phyloP scores from a whole-genome alignment of 208 protist species.

The Trypanosoma theileri region DNA sequence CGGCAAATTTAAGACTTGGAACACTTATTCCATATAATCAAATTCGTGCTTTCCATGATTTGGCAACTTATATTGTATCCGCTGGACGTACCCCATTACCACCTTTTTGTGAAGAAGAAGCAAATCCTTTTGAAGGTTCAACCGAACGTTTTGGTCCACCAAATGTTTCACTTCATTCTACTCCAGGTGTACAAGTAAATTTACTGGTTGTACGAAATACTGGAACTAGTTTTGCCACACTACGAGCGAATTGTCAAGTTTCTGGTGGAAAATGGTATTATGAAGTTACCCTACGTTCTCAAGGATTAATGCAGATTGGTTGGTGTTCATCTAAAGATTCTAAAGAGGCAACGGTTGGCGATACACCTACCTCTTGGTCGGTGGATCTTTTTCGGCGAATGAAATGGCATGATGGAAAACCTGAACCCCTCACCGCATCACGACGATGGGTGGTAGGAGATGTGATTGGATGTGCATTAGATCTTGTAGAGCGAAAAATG shows the following conservation, averaged over 20 bases:
- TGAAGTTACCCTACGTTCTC: conserved; percentile 85
- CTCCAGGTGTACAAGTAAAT: conserved; percentile 68
- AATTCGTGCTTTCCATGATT: conserved; percentile 84
- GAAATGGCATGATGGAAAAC: conserved; percentile 84
- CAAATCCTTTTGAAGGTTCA: conserved; percentile 79
- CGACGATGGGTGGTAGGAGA: conserved; percentile 82
- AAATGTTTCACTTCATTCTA: conserved; percentile 81
- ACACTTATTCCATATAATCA: conserved; percentile 88
- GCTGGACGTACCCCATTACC: conserved; percentile 58
- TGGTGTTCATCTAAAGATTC: conserved; percentile 56
- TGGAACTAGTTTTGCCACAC: conserved; percentile 67
- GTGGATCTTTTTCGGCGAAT: conserved; percentile 86
- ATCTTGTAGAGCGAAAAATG: conserved; percentile 71
- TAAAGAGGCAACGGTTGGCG: conserved; percentile 66
- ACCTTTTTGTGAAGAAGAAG: conserved; percentile 86
- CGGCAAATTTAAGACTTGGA: conserved; percentile 66
- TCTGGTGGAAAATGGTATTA: conserved; percentile 87
- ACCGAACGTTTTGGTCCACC: conserved; percentile 74
- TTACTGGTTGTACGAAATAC: conserved; percentile 76
- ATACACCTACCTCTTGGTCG: conserved; percentile 81
- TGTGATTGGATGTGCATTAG: conserved; percentile 88
- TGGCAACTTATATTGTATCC: conserved; percentile 71
- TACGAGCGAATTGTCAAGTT: conserved; percentile 78
- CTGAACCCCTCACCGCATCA: conserved; percentile 48
- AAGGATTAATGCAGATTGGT: conserved; percentile 92